Conservation (phyloP, 2,329 filamentous ascomycete species). For the Mycosphaerelloides madeirae region DNA sequence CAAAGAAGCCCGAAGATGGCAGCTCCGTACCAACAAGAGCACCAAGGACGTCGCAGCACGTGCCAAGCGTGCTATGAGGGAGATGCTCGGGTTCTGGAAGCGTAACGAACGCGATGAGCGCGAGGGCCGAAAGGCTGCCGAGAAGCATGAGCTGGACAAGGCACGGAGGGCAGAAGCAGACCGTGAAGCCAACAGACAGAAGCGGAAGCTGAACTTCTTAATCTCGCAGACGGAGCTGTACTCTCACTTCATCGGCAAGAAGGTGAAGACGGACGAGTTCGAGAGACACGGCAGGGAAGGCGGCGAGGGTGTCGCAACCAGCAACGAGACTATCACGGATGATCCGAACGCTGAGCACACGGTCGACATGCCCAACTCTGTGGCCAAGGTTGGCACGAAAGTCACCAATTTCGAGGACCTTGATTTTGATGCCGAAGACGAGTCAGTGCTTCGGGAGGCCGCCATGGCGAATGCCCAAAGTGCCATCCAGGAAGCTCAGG, state of each 20-base stretch:
- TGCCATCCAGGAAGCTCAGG: conserved; percentile 88
- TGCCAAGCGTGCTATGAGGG: conserved; percentile 96
- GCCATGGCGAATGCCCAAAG: conserved; percentile 95
- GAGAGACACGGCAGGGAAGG: conserved; percentile 83
- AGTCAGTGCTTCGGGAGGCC: conserved; percentile 71
- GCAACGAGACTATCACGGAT: conserved; percentile 45
- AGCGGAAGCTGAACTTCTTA: conserved; percentile 97
- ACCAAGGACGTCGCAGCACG: conserved; percentile 95
- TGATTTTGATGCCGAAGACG: conserved; percentile 93
- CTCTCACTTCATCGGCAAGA: conserved; percentile 98
- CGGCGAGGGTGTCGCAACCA: conserved; percentile 53
- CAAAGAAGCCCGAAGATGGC: conserved; percentile 96
- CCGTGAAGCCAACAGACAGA: conserved; percentile 93
- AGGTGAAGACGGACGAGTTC: conserved; percentile 95
- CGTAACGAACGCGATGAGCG: conserved; percentile 96
- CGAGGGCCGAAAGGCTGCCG: conserved; percentile 86
- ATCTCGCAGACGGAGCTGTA: conserved; percentile 98
- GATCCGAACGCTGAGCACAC: conserved; percentile 40
- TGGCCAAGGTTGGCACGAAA: conserved; percentile 55
- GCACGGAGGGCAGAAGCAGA: conserved; percentile 96
- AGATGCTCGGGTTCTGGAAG: conserved; percentile 99
- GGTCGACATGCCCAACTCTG: conserved; percentile 45
- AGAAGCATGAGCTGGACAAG: conserved; percentile 93
- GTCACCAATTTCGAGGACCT: conserved; percentile 93
- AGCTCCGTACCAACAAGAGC: conserved; percentile 95